phyloP scores from a whole-genome alignment of 805 yeast species.

The Myxozyma melibiosi region DNA sequence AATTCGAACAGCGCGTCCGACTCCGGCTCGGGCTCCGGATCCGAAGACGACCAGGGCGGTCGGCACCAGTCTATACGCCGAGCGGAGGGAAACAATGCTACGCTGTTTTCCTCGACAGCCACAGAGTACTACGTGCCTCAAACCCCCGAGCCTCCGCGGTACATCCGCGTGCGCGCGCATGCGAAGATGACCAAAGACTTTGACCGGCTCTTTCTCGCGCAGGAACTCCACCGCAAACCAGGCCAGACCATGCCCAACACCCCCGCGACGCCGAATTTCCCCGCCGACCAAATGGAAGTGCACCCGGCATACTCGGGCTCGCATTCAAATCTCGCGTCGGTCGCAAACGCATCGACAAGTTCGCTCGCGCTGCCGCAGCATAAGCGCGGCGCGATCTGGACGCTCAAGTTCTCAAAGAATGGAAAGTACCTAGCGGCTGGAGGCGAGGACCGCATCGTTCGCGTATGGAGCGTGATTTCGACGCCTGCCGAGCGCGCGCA shows the following conservation, averaged over 20 bases:
- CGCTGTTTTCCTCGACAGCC: constrained; percentile 31
- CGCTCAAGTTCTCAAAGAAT: constrained; percentile 70
- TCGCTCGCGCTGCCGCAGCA: constrained; percentile 30
- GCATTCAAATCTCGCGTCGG: background rate
- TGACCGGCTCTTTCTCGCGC: constrained; percentile 42
- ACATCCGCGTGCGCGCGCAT: constrained; percentile 42
- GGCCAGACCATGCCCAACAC: background rate
- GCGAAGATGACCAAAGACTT: constrained; percentile 39
- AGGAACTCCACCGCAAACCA: constrained; percentile 36
- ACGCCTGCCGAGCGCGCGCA: constrained; percentile 67
- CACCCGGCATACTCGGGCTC: background rate
- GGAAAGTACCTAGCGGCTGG: constrained; percentile 85
- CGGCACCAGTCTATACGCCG: background rate
- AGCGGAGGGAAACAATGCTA: constrained; percentile 39
- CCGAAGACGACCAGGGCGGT: background rate
- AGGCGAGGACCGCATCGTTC: constrained; percentile 69
- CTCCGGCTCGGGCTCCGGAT: background rate
- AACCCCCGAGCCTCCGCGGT: constrained; percentile 39
- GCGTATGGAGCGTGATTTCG: constrained; percentile 78
- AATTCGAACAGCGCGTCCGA: background rate
- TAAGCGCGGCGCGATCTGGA: constrained; percentile 60
- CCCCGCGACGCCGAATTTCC: background rate
- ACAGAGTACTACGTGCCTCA: constrained; percentile 33
- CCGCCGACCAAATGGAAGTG: background rate
- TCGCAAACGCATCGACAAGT: constrained; percentile 14